Evolutionary conservation across 495 filamentous ascomycete species (phyloP).

Genomic region (Ascobolus immersus): DNA sequence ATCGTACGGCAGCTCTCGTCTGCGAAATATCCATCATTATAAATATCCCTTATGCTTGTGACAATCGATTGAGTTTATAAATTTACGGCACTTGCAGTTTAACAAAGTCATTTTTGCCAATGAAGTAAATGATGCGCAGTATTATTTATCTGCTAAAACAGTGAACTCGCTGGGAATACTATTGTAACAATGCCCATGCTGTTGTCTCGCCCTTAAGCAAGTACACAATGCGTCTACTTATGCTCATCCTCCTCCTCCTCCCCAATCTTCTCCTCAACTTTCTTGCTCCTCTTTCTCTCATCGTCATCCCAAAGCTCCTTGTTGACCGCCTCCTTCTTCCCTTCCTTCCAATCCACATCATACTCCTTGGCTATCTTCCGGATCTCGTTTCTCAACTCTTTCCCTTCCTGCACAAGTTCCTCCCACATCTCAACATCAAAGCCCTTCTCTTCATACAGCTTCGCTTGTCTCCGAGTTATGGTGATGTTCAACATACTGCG

Average conservation of each 20-base stretch:
- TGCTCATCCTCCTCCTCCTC: conserved; percentile 23
- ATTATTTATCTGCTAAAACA: too few species aligned
- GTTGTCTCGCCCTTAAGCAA: too few species aligned
- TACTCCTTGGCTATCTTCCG: conserved; percentile 62
- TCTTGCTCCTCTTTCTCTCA: conserved; percentile 19
- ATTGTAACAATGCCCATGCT: too few species aligned
- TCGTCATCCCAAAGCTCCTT: conserved; percentile 41
- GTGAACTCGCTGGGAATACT: too few species aligned
- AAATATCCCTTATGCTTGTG: too few species aligned
- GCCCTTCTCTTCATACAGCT: conserved; percentile 46
- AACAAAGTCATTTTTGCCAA: too few species aligned
- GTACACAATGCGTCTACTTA: too few species aligned
- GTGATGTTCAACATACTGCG: conserved; percentile 65
- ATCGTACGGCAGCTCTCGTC: too few species aligned
- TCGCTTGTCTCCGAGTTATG: conserved; percentile 47
- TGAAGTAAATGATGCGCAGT: too few species aligned
- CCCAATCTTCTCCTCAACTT: conserved; percentile 23
- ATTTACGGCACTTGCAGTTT: too few species aligned
- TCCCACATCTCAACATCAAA: conserved; percentile 63
- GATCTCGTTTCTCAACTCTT: conserved; percentile 54
- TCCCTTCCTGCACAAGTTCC: conserved; percentile 51
- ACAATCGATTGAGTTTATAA: too few species aligned
- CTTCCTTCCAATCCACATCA: conserved; percentile 86
- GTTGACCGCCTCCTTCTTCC: conserved; percentile 40
- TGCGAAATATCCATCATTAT: too few species aligned